phyloP scores from a whole-genome alignment of 805 yeast genomes.

The Myxozyma lipomycoides region DNA sequence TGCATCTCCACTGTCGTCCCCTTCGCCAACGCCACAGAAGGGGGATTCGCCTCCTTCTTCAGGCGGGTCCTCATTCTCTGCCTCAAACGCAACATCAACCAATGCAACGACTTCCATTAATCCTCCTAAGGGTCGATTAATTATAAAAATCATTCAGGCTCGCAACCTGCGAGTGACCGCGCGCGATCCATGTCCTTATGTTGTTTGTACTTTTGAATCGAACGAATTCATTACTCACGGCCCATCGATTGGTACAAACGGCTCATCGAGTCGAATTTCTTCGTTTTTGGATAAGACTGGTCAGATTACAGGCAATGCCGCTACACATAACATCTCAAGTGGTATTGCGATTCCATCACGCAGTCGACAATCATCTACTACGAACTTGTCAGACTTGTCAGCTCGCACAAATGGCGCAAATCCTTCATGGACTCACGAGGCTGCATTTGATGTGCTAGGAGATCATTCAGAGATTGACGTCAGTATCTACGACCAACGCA shows the following conservation, averaged over 20 bases:
- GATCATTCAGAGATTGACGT: slow-evolving; percentile 79
- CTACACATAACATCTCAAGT: background rate
- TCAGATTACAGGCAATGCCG: background rate
- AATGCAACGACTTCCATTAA: slow-evolving; percentile 24
- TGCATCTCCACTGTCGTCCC: slow-evolving; percentile 6
- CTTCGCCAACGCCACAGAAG: background rate
- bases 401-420: slow-evolving; percentile 43
- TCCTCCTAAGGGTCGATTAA: slow-evolving; percentile 74
- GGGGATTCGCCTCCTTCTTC: slow-evolving; percentile 11
- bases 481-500: slow-evolving; percentile 82
- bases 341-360: slow-evolving; percentile 41
- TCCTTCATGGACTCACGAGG: slow-evolving; percentile 90
- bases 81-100: slow-evolving; percentile 1
- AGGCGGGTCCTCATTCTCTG: slow-evolving; percentile 13
- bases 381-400: slow-evolving; percentile 13
- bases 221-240: slow-evolving; percentile 86
- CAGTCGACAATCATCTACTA: slow-evolving; percentile 25
- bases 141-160: slow-evolving; percentile 79
- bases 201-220: slow-evolving; percentile 86
- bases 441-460: slow-evolving; percentile 87
- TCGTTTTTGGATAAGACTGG: slow-evolving; percentile 16
- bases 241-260: slow-evolving; percentile 40
- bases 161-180: slow-evolving; percentile 56
- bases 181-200: slow-evolving; percentile 62
- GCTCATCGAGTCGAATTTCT: slow-evolving; percentile 16